Evolutionary conservation across 345 rosid species (phyloP).

Genomic region (Hirschfeldia incana): DNA sequence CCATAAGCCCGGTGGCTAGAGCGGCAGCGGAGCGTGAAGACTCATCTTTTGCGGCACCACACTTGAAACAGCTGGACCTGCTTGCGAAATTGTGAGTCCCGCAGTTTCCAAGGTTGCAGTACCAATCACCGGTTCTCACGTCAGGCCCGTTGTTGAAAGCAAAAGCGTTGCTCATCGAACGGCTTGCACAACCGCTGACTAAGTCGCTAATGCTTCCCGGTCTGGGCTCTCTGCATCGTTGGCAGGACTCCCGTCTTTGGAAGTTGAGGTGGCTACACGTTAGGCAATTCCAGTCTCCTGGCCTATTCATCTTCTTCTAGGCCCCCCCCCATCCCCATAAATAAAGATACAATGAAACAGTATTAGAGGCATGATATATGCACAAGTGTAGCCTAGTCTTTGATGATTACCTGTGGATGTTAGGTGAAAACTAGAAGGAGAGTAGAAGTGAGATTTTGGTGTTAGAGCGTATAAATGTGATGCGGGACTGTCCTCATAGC

Average conservation of each 20-base stretch:
- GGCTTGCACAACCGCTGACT: conserved; percentile 43
- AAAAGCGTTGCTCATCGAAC: conserved; percentile 45
- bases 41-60: conserved; percentile 61
- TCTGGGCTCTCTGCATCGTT: conserved; percentile 62
- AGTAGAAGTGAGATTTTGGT: background rate
- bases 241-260: conserved; percentile 82
- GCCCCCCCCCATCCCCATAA: background rate
- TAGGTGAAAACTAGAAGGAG: background rate
- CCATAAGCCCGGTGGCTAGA: conserved; percentile 21
- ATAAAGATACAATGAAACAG: background rate
- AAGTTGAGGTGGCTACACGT: conserved; percentile 83
- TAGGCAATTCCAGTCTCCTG: conserved; percentile 95
- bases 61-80: conserved; percentile 66
- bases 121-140: conserved; percentile 82
- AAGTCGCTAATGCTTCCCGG: conserved; percentile 39
- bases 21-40: conserved; percentile 28
- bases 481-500: background rate
- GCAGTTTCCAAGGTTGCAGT: conserved; percentile 61
- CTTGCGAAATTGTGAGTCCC: conserved; percentile 80
- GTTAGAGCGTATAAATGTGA: conserved; percentile 13
- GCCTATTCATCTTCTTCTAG: conserved; percentile 67
- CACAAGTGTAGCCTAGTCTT: background rate
- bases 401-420: conserved; percentile 25
- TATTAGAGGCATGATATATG: background rate
- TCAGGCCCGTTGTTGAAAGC: conserved; percentile 69